Evolutionary conservation across 192 early-diverging fungal species (phyloP).

Genomic region (Coemansia sp.): DNA sequence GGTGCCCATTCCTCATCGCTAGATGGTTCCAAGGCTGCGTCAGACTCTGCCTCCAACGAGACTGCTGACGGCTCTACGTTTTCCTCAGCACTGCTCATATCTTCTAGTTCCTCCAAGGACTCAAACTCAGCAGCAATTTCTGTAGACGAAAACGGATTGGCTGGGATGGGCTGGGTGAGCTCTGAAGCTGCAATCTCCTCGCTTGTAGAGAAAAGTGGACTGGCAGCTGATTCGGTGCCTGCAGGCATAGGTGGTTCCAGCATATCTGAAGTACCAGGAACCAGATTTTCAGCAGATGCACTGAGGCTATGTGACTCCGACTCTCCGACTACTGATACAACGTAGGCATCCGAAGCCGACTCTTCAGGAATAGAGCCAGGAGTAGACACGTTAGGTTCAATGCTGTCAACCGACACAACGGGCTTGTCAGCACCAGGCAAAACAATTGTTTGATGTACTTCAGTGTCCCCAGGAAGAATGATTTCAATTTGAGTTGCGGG

Average conservation of each 20-base stretch:
- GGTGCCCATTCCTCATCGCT: background rate
- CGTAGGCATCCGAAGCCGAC: background rate
- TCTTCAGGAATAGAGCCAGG: constrained; percentile 13
- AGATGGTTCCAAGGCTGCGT: background rate
- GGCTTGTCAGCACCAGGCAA: constrained; percentile 12
- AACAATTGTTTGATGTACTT: constrained; percentile 39
- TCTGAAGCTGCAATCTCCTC: constrained; percentile 5
- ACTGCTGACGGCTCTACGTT: background rate
- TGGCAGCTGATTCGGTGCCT: constrained; percentile 10
- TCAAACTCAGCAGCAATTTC: constrained; percentile 4
- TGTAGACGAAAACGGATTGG: constrained; percentile 5
- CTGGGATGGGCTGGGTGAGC: constrained; percentile 10
- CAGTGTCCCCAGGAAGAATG: constrained; percentile 46
- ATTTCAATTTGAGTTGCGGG: constrained; percentile 49
- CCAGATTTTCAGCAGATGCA: too few relatives aligned
- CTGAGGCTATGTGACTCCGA: too few relatives aligned
- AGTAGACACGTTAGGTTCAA: background rate
- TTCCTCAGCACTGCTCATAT: constrained; percentile 1
- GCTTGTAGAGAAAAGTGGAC: constrained; percentile 10
- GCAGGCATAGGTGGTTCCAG: constrained; percentile 5
- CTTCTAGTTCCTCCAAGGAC: background rate
- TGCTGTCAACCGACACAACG: too few relatives aligned
- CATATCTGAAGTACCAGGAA: background rate
- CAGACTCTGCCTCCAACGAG: background rate
- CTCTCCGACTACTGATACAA: background rate